Evolutionary conservation across 2,329 filamentous ascomycete genomes (phyloP).

Genomic region (Penicillium capsulatum): DNA sequence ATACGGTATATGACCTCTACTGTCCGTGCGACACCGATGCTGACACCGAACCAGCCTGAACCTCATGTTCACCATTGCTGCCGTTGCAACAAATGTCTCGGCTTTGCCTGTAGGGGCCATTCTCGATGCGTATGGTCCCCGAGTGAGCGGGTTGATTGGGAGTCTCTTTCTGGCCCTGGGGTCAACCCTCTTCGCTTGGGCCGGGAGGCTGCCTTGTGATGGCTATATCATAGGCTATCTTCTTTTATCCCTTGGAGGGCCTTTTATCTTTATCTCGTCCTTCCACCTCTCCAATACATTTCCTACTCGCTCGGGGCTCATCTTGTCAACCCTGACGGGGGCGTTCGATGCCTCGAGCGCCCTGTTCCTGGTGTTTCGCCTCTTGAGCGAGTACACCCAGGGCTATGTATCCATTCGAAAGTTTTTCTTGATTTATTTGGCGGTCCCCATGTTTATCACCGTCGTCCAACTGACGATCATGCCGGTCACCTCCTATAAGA

Average conservation of each 20-base stretch:
- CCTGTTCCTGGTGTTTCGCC: conserved; percentile 68
- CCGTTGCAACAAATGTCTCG: conserved; percentile 80
- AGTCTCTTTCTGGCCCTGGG: conserved; percentile 65
- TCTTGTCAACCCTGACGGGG: conserved; percentile 73
- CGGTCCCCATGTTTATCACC: conserved; percentile 64
- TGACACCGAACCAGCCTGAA: conserved; percentile 55
- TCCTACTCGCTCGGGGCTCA: conserved; percentile 69
- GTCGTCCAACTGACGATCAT: conserved; percentile 66
- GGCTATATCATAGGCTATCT: conserved; percentile 70
- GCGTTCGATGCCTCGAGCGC: conserved; percentile 81
- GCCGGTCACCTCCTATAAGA: conserved; percentile 75
- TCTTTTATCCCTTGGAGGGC: conserved; percentile 71
- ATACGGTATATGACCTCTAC: conserved; percentile 38
- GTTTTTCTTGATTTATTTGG: conserved; percentile 70
- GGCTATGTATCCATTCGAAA: conserved; percentile 57
- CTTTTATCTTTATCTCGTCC: conserved; percentile 76
- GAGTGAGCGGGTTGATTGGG: conserved; percentile 68
- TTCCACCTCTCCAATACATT: conserved; percentile 85
- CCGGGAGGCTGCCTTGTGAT: conserved; percentile 63
- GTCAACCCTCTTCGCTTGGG: conserved; percentile 68
- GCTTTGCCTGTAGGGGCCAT: conserved; percentile 81
- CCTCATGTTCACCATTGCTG: conserved; percentile 86
- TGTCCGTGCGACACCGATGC: background rate
- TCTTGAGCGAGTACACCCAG: conserved; percentile 60
- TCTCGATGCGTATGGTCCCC: conserved; percentile 75